Evolutionary conservation across 2,329 filamentous ascomycete genomes (phyloP).

Genomic region (Magnaporthiopsis rhizophila): DNA sequence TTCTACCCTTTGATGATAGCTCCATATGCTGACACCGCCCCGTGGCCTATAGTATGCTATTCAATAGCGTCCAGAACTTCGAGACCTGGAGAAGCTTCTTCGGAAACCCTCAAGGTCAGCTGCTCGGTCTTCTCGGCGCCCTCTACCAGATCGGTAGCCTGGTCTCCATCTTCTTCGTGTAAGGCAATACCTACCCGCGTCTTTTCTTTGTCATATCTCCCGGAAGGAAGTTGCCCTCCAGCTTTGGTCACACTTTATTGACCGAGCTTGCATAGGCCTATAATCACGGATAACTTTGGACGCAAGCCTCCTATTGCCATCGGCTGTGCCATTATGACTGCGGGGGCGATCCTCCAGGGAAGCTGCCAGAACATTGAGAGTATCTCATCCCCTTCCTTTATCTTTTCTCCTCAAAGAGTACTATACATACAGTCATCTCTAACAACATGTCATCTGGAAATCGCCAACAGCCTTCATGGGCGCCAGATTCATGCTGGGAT

Average conservation of each 20-base stretch:
- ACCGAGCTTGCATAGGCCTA: conserved; percentile 25
- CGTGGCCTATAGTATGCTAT: conserved; percentile 29
- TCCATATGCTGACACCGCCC: neutral
- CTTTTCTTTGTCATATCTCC: neutral
- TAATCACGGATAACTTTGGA: conserved; percentile 46
- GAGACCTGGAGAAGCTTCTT: conserved; percentile 39
- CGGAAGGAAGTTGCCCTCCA: neutral
- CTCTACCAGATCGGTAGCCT: conserved; percentile 54
- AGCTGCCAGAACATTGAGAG: conserved; percentile 32
- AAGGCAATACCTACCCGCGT: conserved; percentile 13
- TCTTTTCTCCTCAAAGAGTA: neutral
- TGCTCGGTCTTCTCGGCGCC: conserved; percentile 46
- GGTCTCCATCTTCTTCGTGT: conserved; percentile 47
- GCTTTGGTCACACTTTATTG: neutral
- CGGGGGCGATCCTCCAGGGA: conserved; percentile 49
- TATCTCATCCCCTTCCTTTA: conserved; percentile 11
- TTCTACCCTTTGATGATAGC: neutral
- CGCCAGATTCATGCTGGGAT: conserved; percentile 20
- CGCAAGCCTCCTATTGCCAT: conserved; percentile 44
- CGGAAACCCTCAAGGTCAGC: conserved; percentile 31
- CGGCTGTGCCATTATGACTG: conserved; percentile 46
- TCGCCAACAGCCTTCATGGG: conserved; percentile 37
- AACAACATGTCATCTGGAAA: neutral
- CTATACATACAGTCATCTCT: neutral
- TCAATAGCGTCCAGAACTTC: conserved; percentile 36